Evolutionary conservation across 768 basidiomycete genomes (phyloP).

Genomic region (Trametes meyenii): DNA sequence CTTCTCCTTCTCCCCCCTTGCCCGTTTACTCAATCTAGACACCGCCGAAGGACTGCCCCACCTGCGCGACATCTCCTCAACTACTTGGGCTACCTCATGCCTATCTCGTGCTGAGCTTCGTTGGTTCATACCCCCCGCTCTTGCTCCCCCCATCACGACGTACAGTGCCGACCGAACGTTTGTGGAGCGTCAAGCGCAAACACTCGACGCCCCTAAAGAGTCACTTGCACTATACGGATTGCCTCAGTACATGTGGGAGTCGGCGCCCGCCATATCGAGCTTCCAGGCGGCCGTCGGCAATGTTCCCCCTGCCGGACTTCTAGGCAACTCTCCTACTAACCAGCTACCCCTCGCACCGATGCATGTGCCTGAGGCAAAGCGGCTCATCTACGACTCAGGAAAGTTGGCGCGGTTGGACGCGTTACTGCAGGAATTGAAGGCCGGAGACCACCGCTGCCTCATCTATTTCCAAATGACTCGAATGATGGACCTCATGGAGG

Average conservation of each 20-base stretch:
- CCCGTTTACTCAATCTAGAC: constrained; percentile 30
- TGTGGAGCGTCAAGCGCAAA: constrained; percentile 63
- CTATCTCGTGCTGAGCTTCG: constrained; percentile 78
- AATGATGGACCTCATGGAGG: constrained; percentile 99
- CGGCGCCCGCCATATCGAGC: constrained; percentile 47
- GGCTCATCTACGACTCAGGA: constrained; percentile 94
- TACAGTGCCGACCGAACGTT: constrained; percentile 79
- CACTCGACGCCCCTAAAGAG: constrained; percentile 72
- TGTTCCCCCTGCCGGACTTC: constrained; percentile 66
- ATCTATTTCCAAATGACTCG: constrained; percentile 99
- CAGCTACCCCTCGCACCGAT: constrained; percentile 83
- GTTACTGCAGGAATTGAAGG: constrained; percentile 90
- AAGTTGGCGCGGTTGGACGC: constrained; percentile 91
- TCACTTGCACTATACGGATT: constrained; percentile 82
- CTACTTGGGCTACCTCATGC: constrained; percentile 74
- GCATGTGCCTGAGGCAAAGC: constrained; percentile 93
- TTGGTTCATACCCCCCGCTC: constrained; percentile 84
- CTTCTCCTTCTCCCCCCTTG: constrained; percentile 39
- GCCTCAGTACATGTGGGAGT: constrained; percentile 67
- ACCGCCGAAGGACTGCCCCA: constrained; percentile 49
- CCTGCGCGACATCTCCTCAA: constrained; percentile 61
- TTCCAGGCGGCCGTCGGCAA: constrained; percentile 59
- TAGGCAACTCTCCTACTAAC: constrained; percentile 63
- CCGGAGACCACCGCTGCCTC: constrained; percentile 89
- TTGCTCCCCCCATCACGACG: constrained; percentile 81